These are phyloP conservation scores for Suhomyces taliae DNA, from an alignment of 1,139 yeast species.

Conservation along the genomic window DNA sequence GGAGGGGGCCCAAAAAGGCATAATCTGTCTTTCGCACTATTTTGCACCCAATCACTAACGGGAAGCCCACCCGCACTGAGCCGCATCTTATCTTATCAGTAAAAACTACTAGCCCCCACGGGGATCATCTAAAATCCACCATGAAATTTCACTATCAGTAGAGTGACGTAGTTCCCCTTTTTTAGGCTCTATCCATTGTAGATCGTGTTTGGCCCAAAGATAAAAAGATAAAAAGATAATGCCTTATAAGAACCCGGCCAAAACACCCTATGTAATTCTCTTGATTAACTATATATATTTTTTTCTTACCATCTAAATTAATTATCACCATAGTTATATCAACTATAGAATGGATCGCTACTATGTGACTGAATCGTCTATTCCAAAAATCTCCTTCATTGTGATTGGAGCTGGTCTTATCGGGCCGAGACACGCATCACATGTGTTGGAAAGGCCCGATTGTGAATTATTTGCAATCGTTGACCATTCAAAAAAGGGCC, in stretches of 20 bases:
- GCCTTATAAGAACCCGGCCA: not conserved
- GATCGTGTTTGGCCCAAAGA: too few species aligned
- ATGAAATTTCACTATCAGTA: too few species aligned
- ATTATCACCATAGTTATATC: not conserved
- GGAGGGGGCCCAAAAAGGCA: too few species aligned
- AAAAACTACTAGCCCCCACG: not conserved
- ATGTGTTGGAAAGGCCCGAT: slow-evolving; percentile 24
- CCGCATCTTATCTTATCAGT: not conserved
- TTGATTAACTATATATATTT: too few species aligned
- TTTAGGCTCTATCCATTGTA: too few species aligned
- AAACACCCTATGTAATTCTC: not conserved
- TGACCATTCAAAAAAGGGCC: slow-evolving; percentile 43
- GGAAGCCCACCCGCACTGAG: not conserved
- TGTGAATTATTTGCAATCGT: slow-evolving; percentile 36
- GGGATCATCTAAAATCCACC: not conserved
- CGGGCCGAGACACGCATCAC: slow-evolving; percentile 27
- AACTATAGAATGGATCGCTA: slow-evolving; percentile 9
- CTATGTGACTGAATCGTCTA: slow-evolving; percentile 10
- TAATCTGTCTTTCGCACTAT: too few species aligned
- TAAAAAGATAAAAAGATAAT: too few species aligned
- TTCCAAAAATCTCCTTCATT: slow-evolving; percentile 14
- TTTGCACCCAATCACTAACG: not conserved
- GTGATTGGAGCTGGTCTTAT: slow-evolving; percentile 27
- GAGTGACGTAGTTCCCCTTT: too few species aligned
- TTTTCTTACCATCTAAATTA: not conserved